Base-by-base conservation (phyloP, 1,139 yeast genomes). In the Suhomyces bolitotheri region DNA sequence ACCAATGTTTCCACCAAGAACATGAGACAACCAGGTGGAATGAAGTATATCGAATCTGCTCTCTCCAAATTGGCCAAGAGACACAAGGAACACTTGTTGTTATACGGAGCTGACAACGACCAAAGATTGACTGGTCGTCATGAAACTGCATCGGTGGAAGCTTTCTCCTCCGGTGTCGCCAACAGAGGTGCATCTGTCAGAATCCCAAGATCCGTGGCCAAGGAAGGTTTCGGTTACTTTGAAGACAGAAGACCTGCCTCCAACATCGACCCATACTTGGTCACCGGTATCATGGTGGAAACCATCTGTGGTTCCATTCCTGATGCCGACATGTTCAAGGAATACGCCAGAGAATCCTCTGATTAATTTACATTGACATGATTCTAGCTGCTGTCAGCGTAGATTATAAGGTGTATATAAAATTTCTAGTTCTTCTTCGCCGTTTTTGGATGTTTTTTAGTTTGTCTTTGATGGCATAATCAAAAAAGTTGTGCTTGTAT, bases 201-300 rank as follows among this genome's bases (percentile, higher is more conserved):
- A 80, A 92, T 92, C 62, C 98, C 98, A 71, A 83, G 98, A 75
- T 83, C 96, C 32, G 98, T 92, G 53, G 96, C 96, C 64, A 88
- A 88, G 73, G 97, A 90, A 68, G 97, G 97, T 44, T 88, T 69
- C 70, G 98, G 98, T 46, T 92, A 92, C 81, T 92, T 92, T 58
- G 98, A 92, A 78, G 98, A 92, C 74, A 88, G 98, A 78, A 89
- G 98, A 76, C 98, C 97, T 45, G 98, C 98, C 52, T 90, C 97
- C 46, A 92, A 92, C 82, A 92, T 92, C 58, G 98, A 92, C 69
- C 97, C 98, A 53, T 92, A 92, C 76, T 80, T 90, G 68, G 97
- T 92, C 50, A 89, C 97, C 41, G 98, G 97, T 76, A 89, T 92
- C 61, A 87, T 92, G 83, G 86, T 86, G 56, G 98, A 92, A 77